These are phyloP conservation scores for Acer saccharum DNA, from an alignment of 345 rosid genomes.

Conservation along the genomic window DNA sequence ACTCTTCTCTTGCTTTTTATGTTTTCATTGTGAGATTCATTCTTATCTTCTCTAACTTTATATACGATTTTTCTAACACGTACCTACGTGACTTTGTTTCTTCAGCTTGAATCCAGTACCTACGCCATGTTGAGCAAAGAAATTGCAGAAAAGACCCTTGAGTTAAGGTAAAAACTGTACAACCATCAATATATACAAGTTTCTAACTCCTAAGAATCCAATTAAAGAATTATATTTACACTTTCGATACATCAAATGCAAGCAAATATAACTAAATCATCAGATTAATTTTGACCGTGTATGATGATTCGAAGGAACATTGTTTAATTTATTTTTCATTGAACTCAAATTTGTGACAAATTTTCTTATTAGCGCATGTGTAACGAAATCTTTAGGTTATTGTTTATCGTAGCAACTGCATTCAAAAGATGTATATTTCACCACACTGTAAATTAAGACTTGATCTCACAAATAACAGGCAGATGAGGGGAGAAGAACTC, in stretches of 20 bases:
- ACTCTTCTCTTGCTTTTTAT: too few relatives aligned
- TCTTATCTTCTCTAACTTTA: too few relatives aligned
- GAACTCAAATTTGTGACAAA: too few relatives aligned
- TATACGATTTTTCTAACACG: too few relatives aligned
- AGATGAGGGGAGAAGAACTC: constrained; percentile 94
- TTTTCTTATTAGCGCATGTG: too few relatives aligned
- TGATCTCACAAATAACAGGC: constrained; percentile 40
- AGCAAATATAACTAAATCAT: background rate
- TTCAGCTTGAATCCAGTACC: constrained; percentile 31
- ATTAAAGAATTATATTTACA: too few relatives aligned
- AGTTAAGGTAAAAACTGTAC: constrained; percentile 37
- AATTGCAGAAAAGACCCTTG: constrained; percentile 34
- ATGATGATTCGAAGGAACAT: background rate
- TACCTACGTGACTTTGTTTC: background rate
- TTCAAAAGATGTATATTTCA: background rate
- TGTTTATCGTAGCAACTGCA: background rate
- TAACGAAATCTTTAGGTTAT: background rate
- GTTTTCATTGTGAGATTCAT: too few relatives aligned
- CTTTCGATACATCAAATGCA: background rate
- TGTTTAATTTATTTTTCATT: too few relatives aligned
- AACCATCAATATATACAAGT: too few relatives aligned
- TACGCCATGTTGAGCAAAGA: constrained; percentile 32
- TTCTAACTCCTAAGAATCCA: background rate
- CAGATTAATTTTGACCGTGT: background rate
- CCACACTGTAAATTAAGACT: background rate